phyloP scores from a whole-genome alignment of 2,329 filamentous ascomycete species.

The Neofusicoccum sp. region DNA sequence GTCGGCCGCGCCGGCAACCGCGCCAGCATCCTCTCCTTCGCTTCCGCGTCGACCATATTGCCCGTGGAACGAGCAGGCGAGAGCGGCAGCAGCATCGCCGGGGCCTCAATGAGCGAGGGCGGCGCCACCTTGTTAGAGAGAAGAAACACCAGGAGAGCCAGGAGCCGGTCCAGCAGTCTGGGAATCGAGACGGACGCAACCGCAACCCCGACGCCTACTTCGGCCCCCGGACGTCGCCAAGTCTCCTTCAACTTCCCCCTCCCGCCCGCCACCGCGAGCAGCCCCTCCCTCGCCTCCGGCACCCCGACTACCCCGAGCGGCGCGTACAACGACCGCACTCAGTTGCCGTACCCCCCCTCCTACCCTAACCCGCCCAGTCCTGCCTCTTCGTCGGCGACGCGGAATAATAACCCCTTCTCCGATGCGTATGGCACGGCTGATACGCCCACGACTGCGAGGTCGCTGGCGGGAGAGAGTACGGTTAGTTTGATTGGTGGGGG shows the following conservation, averaged over 20 bases:
- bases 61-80: no score
- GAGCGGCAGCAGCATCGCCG: no score
- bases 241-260: slow-evolving; percentile 10
- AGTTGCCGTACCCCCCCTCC: no score
- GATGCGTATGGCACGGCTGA: background rate
- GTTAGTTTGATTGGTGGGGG: background rate
- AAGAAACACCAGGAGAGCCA: no score
- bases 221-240: background rate
- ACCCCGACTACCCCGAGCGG: slow-evolving; percentile 3
- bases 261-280: background rate
- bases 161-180: background rate
- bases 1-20: background rate
- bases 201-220: no score
- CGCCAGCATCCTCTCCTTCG: background rate
- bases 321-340: background rate
- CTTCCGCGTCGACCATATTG: no score
- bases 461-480: background rate
- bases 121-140: no score
- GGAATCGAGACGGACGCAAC: background rate
- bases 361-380: no score
- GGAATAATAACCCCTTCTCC: background rate
- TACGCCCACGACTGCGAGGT: background rate
- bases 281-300: background rate
- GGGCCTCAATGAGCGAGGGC: no score
- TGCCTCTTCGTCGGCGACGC: background rate